A percentile compares a stretch with the other conserved stretches of the same genome.
phyloP scores from a whole-genome alignment of 257 asterid genomes.

The Salvia rosmarinus region DNA sequence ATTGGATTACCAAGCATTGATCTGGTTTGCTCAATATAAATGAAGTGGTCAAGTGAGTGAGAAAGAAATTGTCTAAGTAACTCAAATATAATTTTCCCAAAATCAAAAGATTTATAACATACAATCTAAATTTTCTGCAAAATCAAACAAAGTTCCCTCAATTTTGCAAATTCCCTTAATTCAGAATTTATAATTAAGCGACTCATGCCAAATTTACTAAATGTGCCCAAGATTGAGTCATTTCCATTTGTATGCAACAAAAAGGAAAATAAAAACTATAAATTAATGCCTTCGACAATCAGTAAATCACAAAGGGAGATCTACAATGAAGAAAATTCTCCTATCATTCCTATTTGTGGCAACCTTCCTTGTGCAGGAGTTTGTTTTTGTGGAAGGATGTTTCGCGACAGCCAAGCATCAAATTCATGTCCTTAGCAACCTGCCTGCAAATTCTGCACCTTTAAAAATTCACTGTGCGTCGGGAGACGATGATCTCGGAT shows the following conservation, averaged over 20 bases:
- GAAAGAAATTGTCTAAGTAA: too few relatives aligned
- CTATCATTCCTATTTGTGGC: background rate
- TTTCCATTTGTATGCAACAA: background rate
- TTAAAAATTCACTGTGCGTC: slow-evolving; percentile 24
- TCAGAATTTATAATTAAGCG: background rate
- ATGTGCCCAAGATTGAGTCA: background rate
- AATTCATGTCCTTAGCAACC: slow-evolving; percentile 1
- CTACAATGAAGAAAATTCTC: background rate
- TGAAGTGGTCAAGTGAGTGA: too few relatives aligned
- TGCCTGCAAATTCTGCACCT: slow-evolving; percentile 13
- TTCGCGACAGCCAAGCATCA: background rate
- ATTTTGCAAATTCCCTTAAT: too few relatives aligned
- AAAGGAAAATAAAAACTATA: too few relatives aligned
- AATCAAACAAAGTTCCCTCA: background rate
- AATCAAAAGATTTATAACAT: too few relatives aligned
- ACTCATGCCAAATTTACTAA: background rate
- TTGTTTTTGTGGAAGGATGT: background rate
- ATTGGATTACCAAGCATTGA: too few relatives aligned
- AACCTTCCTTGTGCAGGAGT: background rate
- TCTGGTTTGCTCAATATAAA: too few relatives aligned
- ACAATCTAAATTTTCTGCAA: background rate
- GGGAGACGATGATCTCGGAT: slow-evolving; percentile 15
- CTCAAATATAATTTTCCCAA: too few relatives aligned
- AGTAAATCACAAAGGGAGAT: background rate
- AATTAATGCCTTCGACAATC: background rate